phyloP scores from a whole-genome alignment of 2,329 filamentous ascomycete genomes.

The Aschersonia sp. region DNA sequence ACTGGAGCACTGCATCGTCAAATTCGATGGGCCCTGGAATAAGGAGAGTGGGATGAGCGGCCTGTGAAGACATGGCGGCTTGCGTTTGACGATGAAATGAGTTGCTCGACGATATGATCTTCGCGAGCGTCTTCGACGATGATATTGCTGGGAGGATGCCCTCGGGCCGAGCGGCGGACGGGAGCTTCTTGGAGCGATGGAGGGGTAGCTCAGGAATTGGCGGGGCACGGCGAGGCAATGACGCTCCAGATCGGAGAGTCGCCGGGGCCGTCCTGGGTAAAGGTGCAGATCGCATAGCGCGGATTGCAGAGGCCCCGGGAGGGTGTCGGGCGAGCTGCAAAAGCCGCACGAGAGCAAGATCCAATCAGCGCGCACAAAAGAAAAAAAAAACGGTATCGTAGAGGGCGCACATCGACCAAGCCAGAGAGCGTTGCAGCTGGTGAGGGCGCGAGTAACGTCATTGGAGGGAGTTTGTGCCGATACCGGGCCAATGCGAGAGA shows the following conservation, averaged over 20 bases:
- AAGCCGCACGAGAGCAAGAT: too few relatives aligned
- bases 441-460: not conserved
- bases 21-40: constrained; percentile 98
- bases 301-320: too few relatives aligned
- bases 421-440: too few relatives aligned
- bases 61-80: constrained; percentile 44
- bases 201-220: constrained; percentile 2
- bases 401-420: too few relatives aligned
- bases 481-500: not conserved
- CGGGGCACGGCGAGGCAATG: constrained; percentile 1
- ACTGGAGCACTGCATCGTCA: constrained; percentile 87
- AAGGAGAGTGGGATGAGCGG: constrained; percentile 58
- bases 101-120: not conserved
- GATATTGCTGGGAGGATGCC: not conserved
- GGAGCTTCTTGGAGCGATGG: constrained; percentile 1
- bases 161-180: not conserved
- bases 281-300: too few relatives aligned
- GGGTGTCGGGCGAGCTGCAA: too few relatives aligned
- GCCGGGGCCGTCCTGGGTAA: too few relatives aligned
- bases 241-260: not conserved
- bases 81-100: not conserved
- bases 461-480: not conserved
- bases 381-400: too few relatives aligned
- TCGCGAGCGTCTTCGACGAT: not conserved
- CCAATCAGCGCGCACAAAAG: too few relatives aligned